phyloP scores from a whole-genome alignment of 257 asterid genomes.

The Echium plantagineum region DNA sequence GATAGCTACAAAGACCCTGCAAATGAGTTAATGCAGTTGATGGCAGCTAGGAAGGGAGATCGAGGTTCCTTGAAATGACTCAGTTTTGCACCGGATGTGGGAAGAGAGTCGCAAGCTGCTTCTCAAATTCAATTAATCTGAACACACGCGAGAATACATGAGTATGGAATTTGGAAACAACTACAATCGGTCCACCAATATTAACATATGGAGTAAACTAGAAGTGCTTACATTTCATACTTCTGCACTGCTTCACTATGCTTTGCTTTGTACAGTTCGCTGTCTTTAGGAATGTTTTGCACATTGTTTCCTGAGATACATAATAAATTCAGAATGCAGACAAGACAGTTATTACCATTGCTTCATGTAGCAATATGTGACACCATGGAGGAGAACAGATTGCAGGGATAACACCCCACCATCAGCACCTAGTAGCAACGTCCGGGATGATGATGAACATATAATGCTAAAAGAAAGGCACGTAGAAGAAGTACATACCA shows the following conservation, averaged over 20 bases:
- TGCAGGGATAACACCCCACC: no score
- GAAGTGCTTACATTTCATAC: constrained; percentile 52
- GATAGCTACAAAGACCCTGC: background rate
- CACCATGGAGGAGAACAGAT: no score
- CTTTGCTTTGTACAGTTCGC: constrained; percentile 63
- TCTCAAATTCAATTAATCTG: constrained; percentile 90
- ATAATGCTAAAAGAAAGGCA: background rate
- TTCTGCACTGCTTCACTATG: constrained; percentile 67
- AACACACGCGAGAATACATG: background rate
- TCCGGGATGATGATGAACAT: background rate
- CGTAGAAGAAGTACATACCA: background rate
- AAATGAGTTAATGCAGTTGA: background rate
- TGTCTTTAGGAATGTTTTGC: constrained; percentile 53
- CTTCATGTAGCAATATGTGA: background rate
- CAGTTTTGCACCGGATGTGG: constrained; percentile 21
- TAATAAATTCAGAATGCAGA: background rate
- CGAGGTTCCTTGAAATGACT: constrained; percentile 1
- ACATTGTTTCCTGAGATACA: constrained; percentile 33
- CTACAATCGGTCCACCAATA: background rate
- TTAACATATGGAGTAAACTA: constrained; percentile 5
- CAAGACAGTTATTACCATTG: no score
- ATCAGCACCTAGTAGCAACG: no score
- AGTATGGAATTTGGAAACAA: constrained; percentile 4
- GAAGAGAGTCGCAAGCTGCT: constrained; percentile 52
- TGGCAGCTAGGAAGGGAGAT: background rate